Evolutionary conservation across 2,329 filamentous ascomycete species (phyloP).

Genomic region (Fusarium sp.): DNA sequence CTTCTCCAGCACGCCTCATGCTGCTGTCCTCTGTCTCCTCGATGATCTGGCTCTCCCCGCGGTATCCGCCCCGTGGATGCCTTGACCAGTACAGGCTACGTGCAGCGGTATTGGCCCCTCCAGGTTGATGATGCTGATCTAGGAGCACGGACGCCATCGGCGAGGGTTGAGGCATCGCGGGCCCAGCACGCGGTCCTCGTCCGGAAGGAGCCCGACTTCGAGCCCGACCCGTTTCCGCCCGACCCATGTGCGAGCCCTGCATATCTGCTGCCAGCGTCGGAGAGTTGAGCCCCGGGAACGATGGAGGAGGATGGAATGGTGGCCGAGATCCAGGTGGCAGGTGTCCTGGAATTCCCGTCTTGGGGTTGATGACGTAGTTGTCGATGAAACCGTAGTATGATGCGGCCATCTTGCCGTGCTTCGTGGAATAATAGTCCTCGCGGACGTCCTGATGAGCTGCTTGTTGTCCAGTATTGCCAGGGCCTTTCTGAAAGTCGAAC

Average conservation of each 20-base stretch:
- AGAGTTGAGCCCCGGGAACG: conserved; percentile 74
- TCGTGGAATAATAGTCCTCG: conserved; percentile 92
- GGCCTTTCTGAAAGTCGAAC: conserved; percentile 91
- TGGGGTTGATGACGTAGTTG: conserved; percentile 82
- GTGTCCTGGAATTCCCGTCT: conserved; percentile 69
- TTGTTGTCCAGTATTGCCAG: conserved; percentile 55
- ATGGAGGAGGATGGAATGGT: conserved; percentile 76
- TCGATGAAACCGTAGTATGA: conserved; percentile 96
- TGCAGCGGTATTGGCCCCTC: conserved; percentile 54
- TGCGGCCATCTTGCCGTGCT: conserved; percentile 98
- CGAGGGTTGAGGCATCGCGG: conserved; percentile 60
- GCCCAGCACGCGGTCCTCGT: conserved; percentile 45
- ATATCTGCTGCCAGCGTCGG: conserved; percentile 65
- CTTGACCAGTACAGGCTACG: conserved; percentile 59
- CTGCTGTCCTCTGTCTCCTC: conserved; percentile 61
- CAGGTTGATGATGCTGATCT: conserved; percentile 77
- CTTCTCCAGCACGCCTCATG: conserved; percentile 57
- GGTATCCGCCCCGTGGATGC: conserved; percentile 55
- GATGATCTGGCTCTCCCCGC: conserved; percentile 59
- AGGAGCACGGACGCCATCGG: conserved; percentile 77
- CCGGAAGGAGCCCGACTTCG: conserved; percentile 52
- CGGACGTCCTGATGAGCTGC: conserved; percentile 68
- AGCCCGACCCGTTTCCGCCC: conserved; percentile 55
- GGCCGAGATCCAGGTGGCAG: conserved; percentile 60
- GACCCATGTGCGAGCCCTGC: conserved; percentile 57